These are phyloP conservation scores for Echites panduratus DNA, from an alignment of 257 asterid genomes.

Conservation along the genomic window DNA sequence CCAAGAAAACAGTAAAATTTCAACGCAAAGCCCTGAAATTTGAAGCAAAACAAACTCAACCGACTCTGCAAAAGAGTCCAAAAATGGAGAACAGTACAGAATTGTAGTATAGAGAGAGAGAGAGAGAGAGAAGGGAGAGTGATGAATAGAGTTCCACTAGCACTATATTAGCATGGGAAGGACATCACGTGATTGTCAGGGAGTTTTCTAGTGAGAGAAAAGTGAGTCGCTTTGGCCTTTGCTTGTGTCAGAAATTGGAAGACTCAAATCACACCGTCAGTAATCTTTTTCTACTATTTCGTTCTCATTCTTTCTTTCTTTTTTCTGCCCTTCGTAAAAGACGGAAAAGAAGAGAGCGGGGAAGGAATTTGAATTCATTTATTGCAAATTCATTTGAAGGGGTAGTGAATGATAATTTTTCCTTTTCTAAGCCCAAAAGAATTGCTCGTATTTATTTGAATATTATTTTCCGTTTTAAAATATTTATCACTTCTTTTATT, in stretches of 20 bases:
- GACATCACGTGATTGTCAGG: constrained; percentile 82
- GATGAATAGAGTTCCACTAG: constrained; percentile 9
- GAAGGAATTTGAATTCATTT: constrained; percentile 6
- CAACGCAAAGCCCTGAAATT: constrained; percentile 2
- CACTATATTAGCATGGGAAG: constrained; percentile 21
- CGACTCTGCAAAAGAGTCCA: constrained; percentile 1
- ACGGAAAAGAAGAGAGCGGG: constrained; percentile 7
- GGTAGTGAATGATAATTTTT: neutral
- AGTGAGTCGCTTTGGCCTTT: constrained; percentile 25
- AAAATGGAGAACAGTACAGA: neutral
- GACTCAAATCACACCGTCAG: neutral
- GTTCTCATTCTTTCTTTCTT: neutral
- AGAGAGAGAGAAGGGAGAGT: constrained; percentile 27
- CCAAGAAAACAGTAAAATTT: constrained; percentile 13
- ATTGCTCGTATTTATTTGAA: too few relatives aligned
- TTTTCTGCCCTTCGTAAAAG: neutral
- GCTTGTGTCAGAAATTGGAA: constrained; percentile 33
- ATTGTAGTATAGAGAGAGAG: constrained; percentile 8
- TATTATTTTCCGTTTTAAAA: too few relatives aligned
- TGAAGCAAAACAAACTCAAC: neutral
- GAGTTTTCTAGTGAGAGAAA: constrained; percentile 15
- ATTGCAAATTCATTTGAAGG: neutral
- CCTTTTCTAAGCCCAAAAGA: too few relatives aligned
- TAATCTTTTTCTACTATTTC: neutral
- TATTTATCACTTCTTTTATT: too few relatives aligned